Evolutionary conservation across 768 basidiomycete species (phyloP).

Genomic region (Crassisporium funariophilum): DNA sequence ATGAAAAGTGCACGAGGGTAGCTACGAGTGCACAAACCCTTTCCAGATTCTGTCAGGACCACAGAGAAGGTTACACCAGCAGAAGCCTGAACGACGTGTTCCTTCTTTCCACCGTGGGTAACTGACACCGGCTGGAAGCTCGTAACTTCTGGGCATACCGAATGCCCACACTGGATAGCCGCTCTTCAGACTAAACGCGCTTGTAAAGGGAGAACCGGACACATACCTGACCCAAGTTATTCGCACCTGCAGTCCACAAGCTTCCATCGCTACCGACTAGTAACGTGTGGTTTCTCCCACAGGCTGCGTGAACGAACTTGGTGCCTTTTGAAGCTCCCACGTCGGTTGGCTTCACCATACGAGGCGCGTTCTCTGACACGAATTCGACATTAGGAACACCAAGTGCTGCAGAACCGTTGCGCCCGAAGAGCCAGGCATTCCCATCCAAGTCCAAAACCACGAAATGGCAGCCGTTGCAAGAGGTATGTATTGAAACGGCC

Average conservation of each 20-base stretch:
- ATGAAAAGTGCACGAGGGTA: background rate
- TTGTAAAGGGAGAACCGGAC: background rate
- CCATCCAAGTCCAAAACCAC: constrained; percentile 75
- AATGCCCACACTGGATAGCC: constrained; percentile 66
- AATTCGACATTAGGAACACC: constrained; percentile 58
- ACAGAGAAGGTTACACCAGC: constrained; percentile 87
- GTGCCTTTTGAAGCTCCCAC: constrained; percentile 60
- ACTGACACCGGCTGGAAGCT: constrained; percentile 66
- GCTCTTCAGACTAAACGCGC: constrained; percentile 1
- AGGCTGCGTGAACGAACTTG: constrained; percentile 80
- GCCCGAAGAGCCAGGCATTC: constrained; percentile 88
- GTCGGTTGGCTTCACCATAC: constrained; percentile 56
- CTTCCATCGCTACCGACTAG: constrained; percentile 81
- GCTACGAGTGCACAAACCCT: constrained; percentile 53
- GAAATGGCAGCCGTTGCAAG: constrained; percentile 76
- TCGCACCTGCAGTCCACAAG: constrained; percentile 84
- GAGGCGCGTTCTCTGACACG: constrained; percentile 78
- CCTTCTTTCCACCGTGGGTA: constrained; percentile 56
- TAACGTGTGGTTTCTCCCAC: constrained; percentile 80
- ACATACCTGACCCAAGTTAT: constrained; percentile 78
- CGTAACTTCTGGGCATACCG: constrained; percentile 62
- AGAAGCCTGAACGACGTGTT: constrained; percentile 69
- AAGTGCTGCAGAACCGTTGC: constrained; percentile 71
- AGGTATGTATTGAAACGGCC: constrained; percentile 69
- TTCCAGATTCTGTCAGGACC: constrained; percentile 81